Base-by-base conservation (phyloP, 768 basidiomycete genomes). In the Lactarius tabidus region DNA sequence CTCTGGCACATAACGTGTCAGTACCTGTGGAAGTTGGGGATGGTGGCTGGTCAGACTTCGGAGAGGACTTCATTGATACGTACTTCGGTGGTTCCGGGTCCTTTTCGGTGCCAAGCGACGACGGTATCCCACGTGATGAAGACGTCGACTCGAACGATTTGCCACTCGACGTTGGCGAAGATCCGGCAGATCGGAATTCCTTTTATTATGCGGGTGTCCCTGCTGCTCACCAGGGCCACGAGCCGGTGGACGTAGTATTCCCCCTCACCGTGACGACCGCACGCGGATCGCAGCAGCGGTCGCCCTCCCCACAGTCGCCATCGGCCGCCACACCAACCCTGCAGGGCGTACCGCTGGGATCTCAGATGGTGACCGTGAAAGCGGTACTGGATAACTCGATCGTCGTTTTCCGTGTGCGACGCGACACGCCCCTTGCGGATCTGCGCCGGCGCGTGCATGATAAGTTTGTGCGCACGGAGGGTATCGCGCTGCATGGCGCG, bases 381-480 rank as follows among this genome's bases (percentile, higher is more conserved):
- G 90, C 84, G 6, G 81, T 80, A 52, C 82, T 84, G 68, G 81
- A 84, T 69, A 81, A 85, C 67, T 77, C 81, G 31, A 86, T 88
- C 66, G 79, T 91, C 70, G 75, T 88, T 65, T 79, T 91, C 58
- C 85, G 87, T 52, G 74, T 81, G 9, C 74, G 82, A 15, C 79
- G 79, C 66, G 75, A 78, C 48, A 77, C 79, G 64, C 52, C 80
- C n/a, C 81, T 85, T 62, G 70, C 74, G 20, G 84, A 85, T 53
- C 70, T 91, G 18, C 85, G 86, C 64, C 76, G 76, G 59, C 81
- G 82, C 56, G 76, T 92, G 29, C 81, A 82, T 66, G 83, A 86
- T 61, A 90, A 90, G 70, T 86, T 91, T 71, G 79, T 82, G n/a
- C 78, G 80, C 28, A 82, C 85, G 70, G 87, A 86, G 72, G 81